These are phyloP conservation scores for Scedosporium apiospermum DNA, from an alignment of 2,329 filamentous ascomycete species.

Conservation along the genomic window DNA sequence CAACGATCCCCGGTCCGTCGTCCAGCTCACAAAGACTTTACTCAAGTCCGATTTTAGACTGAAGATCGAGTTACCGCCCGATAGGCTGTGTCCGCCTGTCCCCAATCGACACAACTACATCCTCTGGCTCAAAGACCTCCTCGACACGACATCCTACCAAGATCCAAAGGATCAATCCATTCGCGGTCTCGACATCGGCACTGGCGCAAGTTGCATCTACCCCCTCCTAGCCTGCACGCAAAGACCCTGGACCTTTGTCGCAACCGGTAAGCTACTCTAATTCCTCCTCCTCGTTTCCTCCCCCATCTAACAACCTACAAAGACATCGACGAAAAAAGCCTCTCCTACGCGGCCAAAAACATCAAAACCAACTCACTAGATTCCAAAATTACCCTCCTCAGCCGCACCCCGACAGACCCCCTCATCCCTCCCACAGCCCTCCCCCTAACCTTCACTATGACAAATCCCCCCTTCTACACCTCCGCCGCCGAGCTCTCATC, in stretches of 20 bases:
- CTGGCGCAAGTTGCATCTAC: constrained; percentile 87
- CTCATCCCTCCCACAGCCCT: constrained; percentile 57
- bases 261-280: constrained; percentile 35
- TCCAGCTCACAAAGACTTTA: constrained; percentile 73
- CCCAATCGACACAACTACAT: constrained; percentile 77
- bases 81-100: constrained; percentile 78
- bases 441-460: constrained; percentile 74
- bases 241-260: constrained; percentile 65
- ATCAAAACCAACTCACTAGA: constrained; percentile 55
- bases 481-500: constrained; percentile 58
- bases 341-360: constrained; percentile 58
- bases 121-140: constrained; percentile 72
- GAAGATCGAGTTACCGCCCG: constrained; percentile 57
- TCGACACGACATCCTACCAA: constrained; percentile 60
- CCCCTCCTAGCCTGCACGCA: constrained; percentile 67
- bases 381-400: constrained; percentile 53
- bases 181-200: constrained; percentile 75
- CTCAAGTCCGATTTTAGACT: constrained; percentile 69
- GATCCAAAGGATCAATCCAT: constrained; percentile 35
- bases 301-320: constrained; percentile 2
- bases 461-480: constrained; percentile 91
- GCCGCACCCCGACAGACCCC: constrained; percentile 36
- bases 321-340: constrained; percentile 68
- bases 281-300: background rate
- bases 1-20: constrained; percentile 62